These are phyloP conservation scores for Sordaria brevicollis DNA, from an alignment of 495 filamentous ascomycete genomes.

Conservation along the genomic window DNA sequence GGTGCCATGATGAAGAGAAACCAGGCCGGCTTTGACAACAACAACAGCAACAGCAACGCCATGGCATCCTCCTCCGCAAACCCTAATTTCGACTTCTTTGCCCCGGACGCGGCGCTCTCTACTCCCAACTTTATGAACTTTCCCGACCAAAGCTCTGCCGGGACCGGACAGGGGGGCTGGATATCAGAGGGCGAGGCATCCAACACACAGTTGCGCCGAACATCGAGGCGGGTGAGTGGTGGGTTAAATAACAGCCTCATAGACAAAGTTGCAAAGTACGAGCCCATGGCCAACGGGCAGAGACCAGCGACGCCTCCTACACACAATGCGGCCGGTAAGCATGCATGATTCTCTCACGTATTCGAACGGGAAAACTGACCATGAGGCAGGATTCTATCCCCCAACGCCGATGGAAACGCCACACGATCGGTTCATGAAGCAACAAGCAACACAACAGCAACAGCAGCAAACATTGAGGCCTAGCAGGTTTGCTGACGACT, in stretches of 20 bases:
- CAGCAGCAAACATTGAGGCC: conserved; percentile 16
- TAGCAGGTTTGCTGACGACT: conserved; percentile 37
- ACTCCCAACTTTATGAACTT: conserved; percentile 37
- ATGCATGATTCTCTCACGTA: neutral
- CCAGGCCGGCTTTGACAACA: conserved; percentile 24
- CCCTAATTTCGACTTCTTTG: conserved; percentile 30
- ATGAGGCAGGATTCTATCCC: conserved; percentile 34
- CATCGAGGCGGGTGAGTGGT: conserved; percentile 36
- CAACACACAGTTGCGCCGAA: conserved; percentile 22
- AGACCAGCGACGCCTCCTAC: conserved; percentile 49
- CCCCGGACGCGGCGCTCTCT: conserved; percentile 27
- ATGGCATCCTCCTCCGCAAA: conserved; percentile 11
- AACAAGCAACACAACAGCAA: conserved; percentile 15
- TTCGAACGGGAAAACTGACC: neutral
- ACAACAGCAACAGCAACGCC: conserved; percentile 6
- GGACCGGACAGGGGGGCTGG: conserved; percentile 26
- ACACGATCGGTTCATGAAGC: conserved; percentile 27
- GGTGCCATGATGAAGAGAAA: conserved; percentile 32
- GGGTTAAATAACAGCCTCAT: conserved; percentile 32
- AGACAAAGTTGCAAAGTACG: conserved; percentile 42
- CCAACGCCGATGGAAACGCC: conserved; percentile 39
- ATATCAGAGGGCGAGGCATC: conserved; percentile 33
- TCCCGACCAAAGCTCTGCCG: conserved; percentile 28
- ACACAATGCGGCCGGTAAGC: conserved; percentile 45
- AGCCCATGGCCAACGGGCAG: conserved; percentile 29